Evolutionary conservation across 768 basidiomycete genomes (phyloP), one percentile per base, ranked within the genome.

Genomic region (Postia placenta): DNA sequence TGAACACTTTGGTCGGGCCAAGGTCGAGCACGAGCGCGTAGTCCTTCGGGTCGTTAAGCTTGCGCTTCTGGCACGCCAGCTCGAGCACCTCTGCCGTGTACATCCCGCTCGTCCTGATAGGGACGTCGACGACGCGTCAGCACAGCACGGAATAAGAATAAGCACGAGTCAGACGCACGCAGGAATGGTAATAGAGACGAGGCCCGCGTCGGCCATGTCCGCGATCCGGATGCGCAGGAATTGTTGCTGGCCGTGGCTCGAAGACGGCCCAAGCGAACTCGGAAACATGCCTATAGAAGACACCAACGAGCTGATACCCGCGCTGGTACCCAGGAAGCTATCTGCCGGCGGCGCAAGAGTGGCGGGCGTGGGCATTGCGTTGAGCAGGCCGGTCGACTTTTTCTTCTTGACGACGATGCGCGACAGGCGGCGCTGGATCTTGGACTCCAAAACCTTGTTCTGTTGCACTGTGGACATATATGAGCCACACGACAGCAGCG

Each of bases 51-150:
- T 85, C 77, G 22, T 70, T 67, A 24, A 90, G 66, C 59, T 80
- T 81, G 42, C 84, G 77, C 60, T 79, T 80, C 30, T 78, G 74
- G 62, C 88, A 92, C 1, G 91, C 85, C 19, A 83, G 72, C 53
- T 96, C 95, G 20, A 96, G 76, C 1, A 91, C 90, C 65, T 98
- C 95, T 58, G 94, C 92, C 80, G 97, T 87, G 64, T 98, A 98
- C 85, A 92, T 96, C 7, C 89, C 92, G 12, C 89, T 83, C 7
- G 92, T 83, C 4, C 86, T 90, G 59, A 35, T 28, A 24, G 43
- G n/a, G 5, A 37, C 20, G 45, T 45, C n/a, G 12, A 11, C 27
- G n/a, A n/a, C n/a, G n/a, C n/a, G n/a, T n/a, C n/a, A n/a, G n/a
- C 24, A n/a, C n/a, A n/a, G n/a, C n/a, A n/a, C 19, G 28, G 24